These are phyloP conservation scores for Boeremia exigua DNA, from an alignment of 2,329 filamentous ascomycete species.

Conservation along the genomic window DNA sequence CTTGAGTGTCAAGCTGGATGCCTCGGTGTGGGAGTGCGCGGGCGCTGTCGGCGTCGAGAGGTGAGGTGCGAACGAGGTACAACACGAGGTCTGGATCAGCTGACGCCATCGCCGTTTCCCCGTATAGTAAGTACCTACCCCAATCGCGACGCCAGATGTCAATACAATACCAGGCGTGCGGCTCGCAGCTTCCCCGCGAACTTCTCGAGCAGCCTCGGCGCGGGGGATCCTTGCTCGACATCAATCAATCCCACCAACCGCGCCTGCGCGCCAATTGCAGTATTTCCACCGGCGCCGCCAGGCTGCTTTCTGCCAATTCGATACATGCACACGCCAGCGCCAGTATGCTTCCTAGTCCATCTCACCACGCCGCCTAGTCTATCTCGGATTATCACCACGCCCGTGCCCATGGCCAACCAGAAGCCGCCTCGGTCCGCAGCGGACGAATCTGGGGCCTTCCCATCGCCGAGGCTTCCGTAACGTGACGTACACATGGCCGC, in stretches of 20 bases:
- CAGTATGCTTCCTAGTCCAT: neutral
- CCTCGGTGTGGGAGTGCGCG: neutral
- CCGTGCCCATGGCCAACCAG: neutral
- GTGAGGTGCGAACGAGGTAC: neutral
- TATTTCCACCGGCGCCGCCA: constrained; percentile 8
- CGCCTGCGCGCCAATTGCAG: neutral
- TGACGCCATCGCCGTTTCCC: neutral
- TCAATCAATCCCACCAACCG: neutral
- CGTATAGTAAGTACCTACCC: too few species aligned
- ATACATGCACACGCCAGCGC: constrained; percentile 7
- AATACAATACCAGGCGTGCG: neutral
- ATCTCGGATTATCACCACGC: too few species aligned
- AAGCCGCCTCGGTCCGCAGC: neutral
- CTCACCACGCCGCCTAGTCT: neutral
- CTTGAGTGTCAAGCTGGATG: neutral
- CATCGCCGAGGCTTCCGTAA: constrained; percentile 10
- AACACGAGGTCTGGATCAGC: neutral
- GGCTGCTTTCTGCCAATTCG: neutral
- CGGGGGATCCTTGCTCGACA: constrained; percentile 10
- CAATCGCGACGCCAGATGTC: too few species aligned
- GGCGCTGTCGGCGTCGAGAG: neutral
- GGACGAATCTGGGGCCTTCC: constrained; percentile 4
- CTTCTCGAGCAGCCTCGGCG: constrained; percentile 5
- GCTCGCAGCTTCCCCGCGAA: constrained; percentile 7
- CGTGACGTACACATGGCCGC: constrained; percentile 9